phyloP scores from a whole-genome alignment of 352 stramenopile genomes.

The Thraustotheca clavata region DNA sequence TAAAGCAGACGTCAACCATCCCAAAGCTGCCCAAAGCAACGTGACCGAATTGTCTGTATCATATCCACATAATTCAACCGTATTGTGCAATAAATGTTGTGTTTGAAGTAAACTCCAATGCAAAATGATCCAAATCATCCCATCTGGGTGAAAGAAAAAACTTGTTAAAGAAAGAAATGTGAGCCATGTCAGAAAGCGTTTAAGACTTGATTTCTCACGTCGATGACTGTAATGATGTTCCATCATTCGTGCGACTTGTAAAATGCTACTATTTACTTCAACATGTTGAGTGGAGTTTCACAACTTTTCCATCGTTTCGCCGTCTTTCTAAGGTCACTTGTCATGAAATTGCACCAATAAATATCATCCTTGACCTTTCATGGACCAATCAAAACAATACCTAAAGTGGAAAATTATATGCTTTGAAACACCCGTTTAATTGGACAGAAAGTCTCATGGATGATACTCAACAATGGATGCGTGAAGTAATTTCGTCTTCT shows the following conservation, averaged over 20 bases:
- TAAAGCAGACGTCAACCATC: neutral
- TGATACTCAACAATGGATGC: slow-evolving; percentile 18
- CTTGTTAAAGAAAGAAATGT: slow-evolving; percentile 19
- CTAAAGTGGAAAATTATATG: too few relatives aligned
- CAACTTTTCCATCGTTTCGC: neutral
- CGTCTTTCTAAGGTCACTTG: neutral
- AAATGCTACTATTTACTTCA: neutral
- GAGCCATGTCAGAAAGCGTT: slow-evolving; percentile 15
- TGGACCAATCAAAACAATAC: neutral
- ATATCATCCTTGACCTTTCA: neutral
- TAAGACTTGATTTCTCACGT: slow-evolving; percentile 14
- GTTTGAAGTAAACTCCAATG: neutral
- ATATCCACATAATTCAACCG: neutral
- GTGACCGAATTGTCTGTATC: neutral
- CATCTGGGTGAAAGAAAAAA: slow-evolving; percentile 18
- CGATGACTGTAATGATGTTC: neutral
- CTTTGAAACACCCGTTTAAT: too few relatives aligned
- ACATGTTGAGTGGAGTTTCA: slow-evolving; percentile 4
- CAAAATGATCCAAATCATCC: slow-evolving; percentile 17
- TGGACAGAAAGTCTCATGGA: too few relatives aligned
- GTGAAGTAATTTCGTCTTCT: neutral
- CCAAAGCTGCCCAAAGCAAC: neutral
- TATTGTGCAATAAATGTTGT: neutral
- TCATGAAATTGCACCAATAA: neutral
- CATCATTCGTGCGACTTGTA: neutral